Evolutionary conservation across 169 alveolate genomes (phyloP).

Genomic region (Plasmodium fragile): DNA sequence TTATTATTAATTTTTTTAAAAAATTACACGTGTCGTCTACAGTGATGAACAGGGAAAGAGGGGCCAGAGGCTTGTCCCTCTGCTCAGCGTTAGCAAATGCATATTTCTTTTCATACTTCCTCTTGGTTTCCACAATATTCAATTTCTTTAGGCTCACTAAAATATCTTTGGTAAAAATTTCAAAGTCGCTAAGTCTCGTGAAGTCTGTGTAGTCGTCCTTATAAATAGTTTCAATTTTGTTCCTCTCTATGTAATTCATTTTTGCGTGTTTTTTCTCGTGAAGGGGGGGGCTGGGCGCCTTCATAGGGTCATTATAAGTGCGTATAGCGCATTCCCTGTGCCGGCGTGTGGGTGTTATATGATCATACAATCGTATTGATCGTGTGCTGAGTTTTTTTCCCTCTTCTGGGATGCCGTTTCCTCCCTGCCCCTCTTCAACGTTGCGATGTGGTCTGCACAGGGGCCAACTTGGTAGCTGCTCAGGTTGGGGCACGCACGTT

Average conservation of each 20-base stretch:
- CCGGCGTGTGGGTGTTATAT: not conserved
- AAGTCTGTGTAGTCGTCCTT: constrained; percentile 72
- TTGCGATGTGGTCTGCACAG: not conserved
- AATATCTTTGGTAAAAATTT: constrained; percentile 59
- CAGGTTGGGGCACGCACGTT: not conserved
- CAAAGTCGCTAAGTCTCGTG: constrained; percentile 72
- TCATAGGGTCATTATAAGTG: not conserved
- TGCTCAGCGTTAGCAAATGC: constrained; percentile 49
- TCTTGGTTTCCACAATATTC: constrained; percentile 49
- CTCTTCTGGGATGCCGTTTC: not conserved
- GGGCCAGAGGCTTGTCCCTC: constrained; percentile 37
- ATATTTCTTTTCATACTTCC: constrained; percentile 61
- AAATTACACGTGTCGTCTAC: constrained; percentile 69
- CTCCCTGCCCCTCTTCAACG: not conserved
- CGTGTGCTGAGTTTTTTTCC: not conserved
- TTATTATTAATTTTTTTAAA: constrained; percentile 17
- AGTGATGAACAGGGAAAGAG: constrained; percentile 33
- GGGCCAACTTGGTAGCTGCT: not conserved
- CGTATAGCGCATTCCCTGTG: not conserved
- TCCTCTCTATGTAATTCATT: constrained; percentile 66
- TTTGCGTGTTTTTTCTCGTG: not conserved
- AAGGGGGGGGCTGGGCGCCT: not conserved
- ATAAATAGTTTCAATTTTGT: constrained; percentile 41
- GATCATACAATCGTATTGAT: not conserved
- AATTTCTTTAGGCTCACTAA: constrained; percentile 64